A percentile compares a stretch with the other conserved stretches of the same genome.
Evolutionary conservation across 176 grass and related monocot species (phyloP).

Genomic region (Oryza officinalis): DNA sequence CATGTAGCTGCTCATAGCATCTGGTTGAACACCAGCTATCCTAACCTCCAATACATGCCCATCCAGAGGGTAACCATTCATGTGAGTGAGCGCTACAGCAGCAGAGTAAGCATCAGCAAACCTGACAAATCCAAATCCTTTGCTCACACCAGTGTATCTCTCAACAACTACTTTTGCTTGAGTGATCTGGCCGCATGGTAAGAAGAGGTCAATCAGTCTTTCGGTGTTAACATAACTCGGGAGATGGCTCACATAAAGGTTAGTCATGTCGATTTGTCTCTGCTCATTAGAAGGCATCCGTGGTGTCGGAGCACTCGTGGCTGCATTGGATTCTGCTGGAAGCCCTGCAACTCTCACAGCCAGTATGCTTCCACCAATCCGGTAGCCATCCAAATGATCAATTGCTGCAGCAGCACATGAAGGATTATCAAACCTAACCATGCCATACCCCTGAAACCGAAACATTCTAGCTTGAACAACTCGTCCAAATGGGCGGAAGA

Average conservation of each 20-base stretch:
- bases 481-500: constrained; percentile 63
- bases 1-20: constrained; percentile 30
- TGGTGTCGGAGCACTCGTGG: constrained; percentile 9
- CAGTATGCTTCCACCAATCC: constrained; percentile 63
- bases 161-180: constrained; percentile 56
- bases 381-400: constrained; percentile 57
- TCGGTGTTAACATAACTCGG: constrained; percentile 45
- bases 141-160: constrained; percentile 56
- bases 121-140: constrained; percentile 75
- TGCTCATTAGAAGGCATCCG: constrained; percentile 10
- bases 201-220: constrained; percentile 54
- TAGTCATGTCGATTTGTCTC: constrained; percentile 53
- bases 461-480: constrained; percentile 57
- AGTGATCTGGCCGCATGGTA: constrained; percentile 55
- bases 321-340: neutral
- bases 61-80: constrained; percentile 56
- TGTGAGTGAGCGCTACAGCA: constrained; percentile 39
- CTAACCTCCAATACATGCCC: constrained; percentile 56
- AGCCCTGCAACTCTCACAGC: constrained; percentile 47
- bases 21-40: constrained; percentile 12
- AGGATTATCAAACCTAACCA: constrained; percentile 57
- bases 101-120: constrained; percentile 53
- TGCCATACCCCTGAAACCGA: constrained; percentile 48
- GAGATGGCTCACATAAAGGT: constrained; percentile 57
- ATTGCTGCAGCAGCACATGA: constrained; percentile 49